Evolutionary conservation across 352 stramenopile species (phyloP).

Genomic region (Phytophthora rubi): DNA sequence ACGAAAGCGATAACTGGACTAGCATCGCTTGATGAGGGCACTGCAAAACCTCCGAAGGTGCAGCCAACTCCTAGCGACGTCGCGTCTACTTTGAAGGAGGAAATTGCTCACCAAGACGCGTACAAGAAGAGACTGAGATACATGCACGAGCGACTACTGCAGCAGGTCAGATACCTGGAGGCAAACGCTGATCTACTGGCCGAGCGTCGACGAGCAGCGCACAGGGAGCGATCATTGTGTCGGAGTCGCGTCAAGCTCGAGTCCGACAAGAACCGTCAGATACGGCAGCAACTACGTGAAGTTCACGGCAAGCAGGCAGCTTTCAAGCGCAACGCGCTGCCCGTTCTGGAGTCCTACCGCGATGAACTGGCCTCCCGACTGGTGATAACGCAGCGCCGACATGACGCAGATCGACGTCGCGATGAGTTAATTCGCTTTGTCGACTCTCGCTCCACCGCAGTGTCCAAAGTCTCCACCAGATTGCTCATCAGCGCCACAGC

Average conservation of each 20-base stretch:
- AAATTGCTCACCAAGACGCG: conserved; percentile 50
- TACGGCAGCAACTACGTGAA: conserved; percentile 35
- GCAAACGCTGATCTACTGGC: conserved; percentile 47
- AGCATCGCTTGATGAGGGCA: conserved; percentile 6
- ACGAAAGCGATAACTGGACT: conserved; percentile 10
- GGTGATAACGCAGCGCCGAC: conserved; percentile 44
- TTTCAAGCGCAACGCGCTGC: conserved; percentile 39
- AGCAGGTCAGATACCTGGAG: conserved; percentile 42
- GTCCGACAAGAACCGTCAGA: conserved; percentile 39
- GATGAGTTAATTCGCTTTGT: conserved; percentile 61
- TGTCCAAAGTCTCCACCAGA: conserved; percentile 14
- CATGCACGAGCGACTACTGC: conserved; percentile 52
- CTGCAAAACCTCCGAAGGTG: conserved; percentile 10
- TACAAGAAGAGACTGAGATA: conserved; percentile 65
- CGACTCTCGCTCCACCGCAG: conserved; percentile 25
- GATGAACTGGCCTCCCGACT: conserved; percentile 56
- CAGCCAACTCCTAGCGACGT: not conserved
- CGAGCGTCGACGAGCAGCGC: conserved; percentile 30
- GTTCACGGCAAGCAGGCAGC: conserved; percentile 29
- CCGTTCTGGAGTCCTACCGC: conserved; percentile 54
- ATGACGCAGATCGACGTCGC: conserved; percentile 55
- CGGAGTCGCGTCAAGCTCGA: conserved; percentile 47
- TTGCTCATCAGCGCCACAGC: conserved; percentile 16
- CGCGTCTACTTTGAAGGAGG: conserved; percentile 39
- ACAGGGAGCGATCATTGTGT: conserved; percentile 43